These are phyloP conservation scores for Aspergillus awamori DNA, from an alignment of 2,329 filamentous ascomycete species.

Conservation along the genomic window DNA sequence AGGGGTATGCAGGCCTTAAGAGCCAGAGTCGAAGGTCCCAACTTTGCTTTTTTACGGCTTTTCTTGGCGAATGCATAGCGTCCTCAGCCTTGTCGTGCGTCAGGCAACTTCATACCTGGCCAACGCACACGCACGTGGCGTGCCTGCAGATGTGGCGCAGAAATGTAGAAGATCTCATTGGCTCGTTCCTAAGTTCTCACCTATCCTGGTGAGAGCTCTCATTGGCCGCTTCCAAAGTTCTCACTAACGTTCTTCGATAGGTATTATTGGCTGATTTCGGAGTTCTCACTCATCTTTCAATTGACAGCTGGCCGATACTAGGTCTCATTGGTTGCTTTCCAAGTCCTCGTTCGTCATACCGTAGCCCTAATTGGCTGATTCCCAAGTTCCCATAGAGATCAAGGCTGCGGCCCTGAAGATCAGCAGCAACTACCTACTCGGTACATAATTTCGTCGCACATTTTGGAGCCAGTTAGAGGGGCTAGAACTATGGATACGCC, in stretches of 20 bases:
- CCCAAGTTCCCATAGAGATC: not conserved
- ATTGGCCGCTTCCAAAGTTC: conserved; percentile 3
- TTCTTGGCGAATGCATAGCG: not conserved
- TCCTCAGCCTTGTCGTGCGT: not conserved
- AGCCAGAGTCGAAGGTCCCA: not conserved
- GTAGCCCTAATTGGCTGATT: too few species aligned
- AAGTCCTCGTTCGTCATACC: too few species aligned
- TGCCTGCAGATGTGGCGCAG: not conserved
- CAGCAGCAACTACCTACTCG: not conserved
- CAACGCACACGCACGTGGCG: not conserved
- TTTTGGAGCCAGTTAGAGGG: not conserved
- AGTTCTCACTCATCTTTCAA: too few species aligned
- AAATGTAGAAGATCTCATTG: not conserved
- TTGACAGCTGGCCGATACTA: too few species aligned
- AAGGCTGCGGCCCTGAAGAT: not conserved
- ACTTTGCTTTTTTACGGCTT: not conserved
- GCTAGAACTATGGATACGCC: not conserved
- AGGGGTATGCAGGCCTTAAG: not conserved
- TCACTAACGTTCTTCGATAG: not conserved
- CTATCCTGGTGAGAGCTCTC: not conserved
- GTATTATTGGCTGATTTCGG: not conserved
- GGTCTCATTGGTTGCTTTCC: not conserved
- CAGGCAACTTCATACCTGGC: not conserved
- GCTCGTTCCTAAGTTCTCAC: not conserved
- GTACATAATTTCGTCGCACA: not conserved